A percentile compares a stretch with the other conserved stretches of the same genome.
phyloP scores from a whole-genome alignment of 192 early-diverging fungal species.

The Globomyces pollinis-pini region DNA sequence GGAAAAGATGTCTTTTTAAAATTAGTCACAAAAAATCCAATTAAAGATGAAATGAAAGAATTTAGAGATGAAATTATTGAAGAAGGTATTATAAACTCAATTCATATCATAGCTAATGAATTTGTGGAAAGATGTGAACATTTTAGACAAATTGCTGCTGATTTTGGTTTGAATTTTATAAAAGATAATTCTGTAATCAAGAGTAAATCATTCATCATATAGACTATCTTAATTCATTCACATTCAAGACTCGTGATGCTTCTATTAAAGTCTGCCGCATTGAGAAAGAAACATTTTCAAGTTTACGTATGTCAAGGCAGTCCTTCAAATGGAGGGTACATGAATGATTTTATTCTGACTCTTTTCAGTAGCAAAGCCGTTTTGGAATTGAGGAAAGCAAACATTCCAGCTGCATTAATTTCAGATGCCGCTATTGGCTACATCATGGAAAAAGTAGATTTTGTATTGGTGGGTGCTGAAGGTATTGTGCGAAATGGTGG shows the following conservation, averaged over 20 bases:
- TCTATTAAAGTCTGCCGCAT: slow-evolving; percentile 66
- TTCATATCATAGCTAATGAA: slow-evolving; percentile 47
- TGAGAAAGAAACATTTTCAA: slow-evolving; percentile 79
- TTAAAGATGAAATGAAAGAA: background rate
- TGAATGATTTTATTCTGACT: too few relatives aligned
- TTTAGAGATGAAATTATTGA: slow-evolving; percentile 5
- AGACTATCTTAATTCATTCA: slow-evolving; percentile 84
- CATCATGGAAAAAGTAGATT: slow-evolving; percentile 91
- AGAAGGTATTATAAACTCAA: slow-evolving; percentile 1
- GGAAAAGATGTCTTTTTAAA: background rate
- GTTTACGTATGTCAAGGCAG: slow-evolving; percentile 90
- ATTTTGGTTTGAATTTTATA: slow-evolving; percentile 69
- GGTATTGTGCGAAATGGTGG: slow-evolving; percentile 98
- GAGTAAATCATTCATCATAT: too few relatives aligned
- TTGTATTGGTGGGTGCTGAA: slow-evolving; percentile 96
- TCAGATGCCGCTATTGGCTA: slow-evolving; percentile 89
- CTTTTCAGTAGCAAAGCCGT: slow-evolving; percentile 42
- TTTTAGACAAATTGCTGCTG: slow-evolving; percentile 71
- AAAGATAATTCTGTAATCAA: slow-evolving; percentile 68
- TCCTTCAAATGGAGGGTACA: slow-evolving; percentile 63
- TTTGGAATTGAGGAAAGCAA: slow-evolving; percentile 55
- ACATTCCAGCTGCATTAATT: slow-evolving; percentile 78
- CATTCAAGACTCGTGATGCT: slow-evolving; percentile 92
- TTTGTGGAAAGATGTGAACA: slow-evolving; percentile 67
- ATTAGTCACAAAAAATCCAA: slow-evolving; percentile 3